A percentile compares a stretch with the other conserved stretches of the same genome.
These are phyloP conservation scores for Gentiana dahurica DNA, from an alignment of 257 asterid species.

Conservation along the genomic window DNA sequence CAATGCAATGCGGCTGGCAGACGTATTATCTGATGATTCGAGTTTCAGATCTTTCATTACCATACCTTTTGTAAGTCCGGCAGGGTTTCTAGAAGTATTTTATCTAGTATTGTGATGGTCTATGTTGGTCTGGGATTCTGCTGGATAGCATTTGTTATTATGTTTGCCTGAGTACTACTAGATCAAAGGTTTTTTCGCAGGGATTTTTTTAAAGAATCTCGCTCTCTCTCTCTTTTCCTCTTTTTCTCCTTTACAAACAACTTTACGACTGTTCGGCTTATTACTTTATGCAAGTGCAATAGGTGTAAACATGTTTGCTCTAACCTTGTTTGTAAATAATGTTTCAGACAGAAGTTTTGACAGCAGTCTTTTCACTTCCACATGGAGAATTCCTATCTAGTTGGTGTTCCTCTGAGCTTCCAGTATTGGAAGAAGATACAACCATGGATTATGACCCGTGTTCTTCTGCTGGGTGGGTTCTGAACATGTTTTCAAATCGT, in stretches of 20 bases:
- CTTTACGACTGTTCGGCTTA: neutral
- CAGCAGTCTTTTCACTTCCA: slow-evolving; percentile 55
- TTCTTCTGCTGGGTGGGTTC: slow-evolving; percentile 31
- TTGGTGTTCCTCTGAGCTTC: slow-evolving; percentile 93
- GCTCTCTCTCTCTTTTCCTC: neutral
- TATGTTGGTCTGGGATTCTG: neutral
- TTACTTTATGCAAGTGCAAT: neutral
- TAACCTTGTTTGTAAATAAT: slow-evolving; percentile 17
- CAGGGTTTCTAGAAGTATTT: too few relatives aligned
- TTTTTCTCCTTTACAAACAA: neutral
- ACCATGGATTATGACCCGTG: slow-evolving; percentile 59
- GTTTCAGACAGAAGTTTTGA: slow-evolving; percentile 78
- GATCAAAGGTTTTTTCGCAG: too few relatives aligned
- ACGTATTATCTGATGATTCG: slow-evolving; percentile 94
- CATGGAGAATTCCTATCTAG: slow-evolving; percentile 78
- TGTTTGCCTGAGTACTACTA: neutral
- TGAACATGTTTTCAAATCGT: slow-evolving; percentile 21
- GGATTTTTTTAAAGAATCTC: too few relatives aligned
- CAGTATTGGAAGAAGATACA: slow-evolving; percentile 72
- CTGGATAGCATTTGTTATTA: neutral
- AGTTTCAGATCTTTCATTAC: slow-evolving; percentile 75
- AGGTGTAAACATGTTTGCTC: slow-evolving; percentile 5
- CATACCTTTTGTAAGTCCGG: slow-evolving; percentile 60
- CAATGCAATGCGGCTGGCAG: slow-evolving; percentile 90
- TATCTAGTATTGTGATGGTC: neutral